A percentile compares a stretch with the other conserved stretches of the same genome.
Evolutionary conservation across 2,329 filamentous ascomycete genomes (phyloP).

Genomic region (Metarhizium rileyi): DNA sequence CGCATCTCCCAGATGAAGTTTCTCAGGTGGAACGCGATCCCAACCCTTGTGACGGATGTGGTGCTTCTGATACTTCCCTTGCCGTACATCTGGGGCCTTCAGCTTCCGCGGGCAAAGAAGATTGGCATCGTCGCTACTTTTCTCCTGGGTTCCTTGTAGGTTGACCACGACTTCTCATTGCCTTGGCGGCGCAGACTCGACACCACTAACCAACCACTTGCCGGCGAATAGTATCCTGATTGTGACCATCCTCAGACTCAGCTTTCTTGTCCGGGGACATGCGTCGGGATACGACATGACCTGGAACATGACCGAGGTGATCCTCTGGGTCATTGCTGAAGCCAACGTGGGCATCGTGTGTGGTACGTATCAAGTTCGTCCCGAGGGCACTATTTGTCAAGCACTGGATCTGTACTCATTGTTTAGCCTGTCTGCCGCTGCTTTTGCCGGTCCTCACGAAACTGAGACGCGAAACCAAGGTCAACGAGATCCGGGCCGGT

Average conservation of each 20-base stretch:
- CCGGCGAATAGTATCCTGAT: conserved; percentile 7
- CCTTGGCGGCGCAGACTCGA: neutral
- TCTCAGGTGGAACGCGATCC: conserved; percentile 19
- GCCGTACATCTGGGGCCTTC: conserved; percentile 17
- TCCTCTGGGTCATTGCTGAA: conserved; percentile 16
- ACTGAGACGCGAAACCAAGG: too few relatives aligned
- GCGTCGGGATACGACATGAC: conserved; percentile 14
- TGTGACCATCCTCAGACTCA: conserved; percentile 11
- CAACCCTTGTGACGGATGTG: conserved; percentile 18
- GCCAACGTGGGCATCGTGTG: conserved; percentile 16
- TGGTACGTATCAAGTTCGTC: conserved; percentile 10
- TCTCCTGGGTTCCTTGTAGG: conserved; percentile 16
- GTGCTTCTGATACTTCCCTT: conserved; percentile 19
- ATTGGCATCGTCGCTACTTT: conserved; percentile 16
- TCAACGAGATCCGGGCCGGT: too few relatives aligned
- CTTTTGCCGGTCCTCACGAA: too few relatives aligned
- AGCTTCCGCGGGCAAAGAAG: conserved; percentile 15
- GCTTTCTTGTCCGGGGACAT: conserved; percentile 8
- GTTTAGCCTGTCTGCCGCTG: conserved; percentile 10
- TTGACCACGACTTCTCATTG: neutral
- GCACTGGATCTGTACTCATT: neutral
- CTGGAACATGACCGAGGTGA: conserved; percentile 15
- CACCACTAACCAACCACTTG: neutral
- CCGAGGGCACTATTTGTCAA: neutral
- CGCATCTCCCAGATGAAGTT: conserved; percentile 13